Conservation (phyloP, 345 rosid species). For the Turritis glabra region DNA sequence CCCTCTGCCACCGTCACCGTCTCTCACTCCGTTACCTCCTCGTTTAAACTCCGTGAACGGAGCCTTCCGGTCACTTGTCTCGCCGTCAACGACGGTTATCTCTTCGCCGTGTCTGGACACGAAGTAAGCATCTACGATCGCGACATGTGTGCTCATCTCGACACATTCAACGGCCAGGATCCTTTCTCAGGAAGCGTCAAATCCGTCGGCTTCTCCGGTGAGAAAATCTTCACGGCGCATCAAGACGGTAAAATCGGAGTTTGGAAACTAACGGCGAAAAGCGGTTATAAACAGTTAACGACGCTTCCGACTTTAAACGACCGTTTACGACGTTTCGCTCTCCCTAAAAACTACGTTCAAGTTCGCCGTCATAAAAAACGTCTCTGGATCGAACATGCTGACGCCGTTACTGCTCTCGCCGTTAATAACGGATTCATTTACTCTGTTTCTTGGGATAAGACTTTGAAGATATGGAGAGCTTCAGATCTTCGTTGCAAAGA, state of each 20-base stretch:
- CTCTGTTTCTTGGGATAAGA: slow-evolving; percentile 91
- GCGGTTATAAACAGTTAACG: slow-evolving; percentile 50
- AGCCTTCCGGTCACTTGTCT: slow-evolving; percentile 63
- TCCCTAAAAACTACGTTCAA: slow-evolving; percentile 78
- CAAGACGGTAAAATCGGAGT: slow-evolving; percentile 88
- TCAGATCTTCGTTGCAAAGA: slow-evolving; percentile 72
- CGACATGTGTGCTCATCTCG: slow-evolving; percentile 41
- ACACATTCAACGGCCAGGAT: slow-evolving; percentile 49
- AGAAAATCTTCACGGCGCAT: slow-evolving; percentile 73
- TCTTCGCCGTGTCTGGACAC: slow-evolving; percentile 67
- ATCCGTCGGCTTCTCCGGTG: slow-evolving; percentile 55
- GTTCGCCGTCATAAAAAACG: slow-evolving; percentile 72
- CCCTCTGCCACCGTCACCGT: slow-evolving; percentile 47
- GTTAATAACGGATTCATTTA: slow-evolving; percentile 56
- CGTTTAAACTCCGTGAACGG: slow-evolving; percentile 45
- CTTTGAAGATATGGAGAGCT: slow-evolving; percentile 76
- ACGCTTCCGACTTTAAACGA: slow-evolving; percentile 77
- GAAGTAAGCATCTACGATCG: slow-evolving; percentile 70
- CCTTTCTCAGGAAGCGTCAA: slow-evolving; percentile 73
- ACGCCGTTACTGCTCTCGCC: slow-evolving; percentile 82
- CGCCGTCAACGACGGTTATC: slow-evolving; percentile 51
- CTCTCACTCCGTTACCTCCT: slow-evolving; percentile 40
- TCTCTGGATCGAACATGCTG: slow-evolving; percentile 90
- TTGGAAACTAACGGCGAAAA: slow-evolving; percentile 56
- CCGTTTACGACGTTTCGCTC: slow-evolving; percentile 67